These are phyloP conservation scores for Acacia pycnantha DNA, from an alignment of 331 rosid species.

Conservation along the genomic window DNA sequence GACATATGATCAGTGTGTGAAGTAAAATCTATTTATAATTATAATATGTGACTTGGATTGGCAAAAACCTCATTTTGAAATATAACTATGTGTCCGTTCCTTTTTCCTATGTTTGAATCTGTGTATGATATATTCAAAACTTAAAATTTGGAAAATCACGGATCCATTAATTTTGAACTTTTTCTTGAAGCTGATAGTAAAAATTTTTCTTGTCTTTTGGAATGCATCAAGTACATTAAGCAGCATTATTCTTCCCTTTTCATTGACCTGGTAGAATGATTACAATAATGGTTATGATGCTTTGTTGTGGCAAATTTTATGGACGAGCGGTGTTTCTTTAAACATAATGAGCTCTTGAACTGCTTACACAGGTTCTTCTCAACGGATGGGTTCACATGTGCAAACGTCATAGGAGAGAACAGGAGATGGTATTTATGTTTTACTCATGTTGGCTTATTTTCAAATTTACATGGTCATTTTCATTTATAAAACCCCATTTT, in stretches of 20 bases:
- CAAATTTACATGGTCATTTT: constrained; percentile 27
- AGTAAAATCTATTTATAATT: not conserved
- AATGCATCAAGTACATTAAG: constrained; percentile 14
- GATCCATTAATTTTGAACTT: constrained; percentile 6
- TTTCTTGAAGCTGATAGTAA: constrained; percentile 3
- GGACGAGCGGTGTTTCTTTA: constrained; percentile 9
- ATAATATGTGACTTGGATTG: constrained; percentile 1
- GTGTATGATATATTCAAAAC: not conserved
- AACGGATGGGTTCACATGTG: constrained; percentile 89
- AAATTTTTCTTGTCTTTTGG: not conserved
- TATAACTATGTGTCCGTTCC: not conserved
- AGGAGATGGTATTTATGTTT: constrained; percentile 74
- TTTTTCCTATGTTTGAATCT: constrained; percentile 20
- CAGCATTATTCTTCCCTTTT: constrained; percentile 18
- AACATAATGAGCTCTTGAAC: constrained; percentile 1
- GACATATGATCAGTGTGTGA: constrained; percentile 5
- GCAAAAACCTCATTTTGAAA: constrained; percentile 13
- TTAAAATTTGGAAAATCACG: constrained; percentile 1
- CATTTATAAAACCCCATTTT: not conserved
- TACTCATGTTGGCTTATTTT: constrained; percentile 23
- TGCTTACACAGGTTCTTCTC: constrained; percentile 63
- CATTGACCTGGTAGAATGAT: constrained; percentile 5
- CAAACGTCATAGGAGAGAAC: constrained; percentile 80
- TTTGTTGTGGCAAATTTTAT: not conserved
- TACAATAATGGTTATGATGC: not conserved